Evolutionary conservation across 2,329 filamentous ascomycete genomes (phyloP).

Genomic region (Curvularia spicifera): DNA sequence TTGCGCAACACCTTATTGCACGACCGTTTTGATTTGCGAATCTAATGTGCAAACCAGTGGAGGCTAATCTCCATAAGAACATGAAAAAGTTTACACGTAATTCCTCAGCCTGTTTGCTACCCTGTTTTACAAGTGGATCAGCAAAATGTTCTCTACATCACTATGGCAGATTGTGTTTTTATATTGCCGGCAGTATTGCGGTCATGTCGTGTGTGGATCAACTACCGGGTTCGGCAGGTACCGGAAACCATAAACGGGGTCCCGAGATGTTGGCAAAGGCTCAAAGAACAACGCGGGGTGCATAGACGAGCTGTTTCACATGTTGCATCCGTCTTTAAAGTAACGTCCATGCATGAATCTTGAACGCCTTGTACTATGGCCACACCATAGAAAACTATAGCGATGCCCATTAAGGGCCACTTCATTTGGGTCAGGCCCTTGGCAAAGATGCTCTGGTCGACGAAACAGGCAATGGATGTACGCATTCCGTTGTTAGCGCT

Average conservation of each 20-base stretch:
- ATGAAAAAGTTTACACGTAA: not conserved
- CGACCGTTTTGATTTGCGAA: not conserved
- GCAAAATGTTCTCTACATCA: not conserved
- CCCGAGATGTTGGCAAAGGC: slow-evolving; percentile 4
- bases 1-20: not conserved
- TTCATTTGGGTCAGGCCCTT: not conserved
- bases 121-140: not conserved
- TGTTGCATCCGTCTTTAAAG: not conserved
- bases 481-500: slow-evolving; percentile 4
- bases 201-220: slow-evolving; percentile 6
- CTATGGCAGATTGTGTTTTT: slow-evolving; percentile 7
- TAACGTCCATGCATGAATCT: slow-evolving; percentile 1
- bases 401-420: not conserved
- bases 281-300: slow-evolving; percentile 7
- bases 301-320: slow-evolving; percentile 15
- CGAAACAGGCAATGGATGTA: not conserved
- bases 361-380: not conserved
- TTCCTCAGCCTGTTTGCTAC: not conserved
- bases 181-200: slow-evolving; percentile 16
- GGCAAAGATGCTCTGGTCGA: not conserved
- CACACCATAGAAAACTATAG: not conserved
- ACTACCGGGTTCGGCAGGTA: slow-evolving; percentile 3
- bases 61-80: not conserved
- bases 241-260: not conserved
- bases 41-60: not conserved